Evolutionary conservation across 257 asterid genomes (phyloP).

Genomic region (Solanum medicagineum): DNA sequence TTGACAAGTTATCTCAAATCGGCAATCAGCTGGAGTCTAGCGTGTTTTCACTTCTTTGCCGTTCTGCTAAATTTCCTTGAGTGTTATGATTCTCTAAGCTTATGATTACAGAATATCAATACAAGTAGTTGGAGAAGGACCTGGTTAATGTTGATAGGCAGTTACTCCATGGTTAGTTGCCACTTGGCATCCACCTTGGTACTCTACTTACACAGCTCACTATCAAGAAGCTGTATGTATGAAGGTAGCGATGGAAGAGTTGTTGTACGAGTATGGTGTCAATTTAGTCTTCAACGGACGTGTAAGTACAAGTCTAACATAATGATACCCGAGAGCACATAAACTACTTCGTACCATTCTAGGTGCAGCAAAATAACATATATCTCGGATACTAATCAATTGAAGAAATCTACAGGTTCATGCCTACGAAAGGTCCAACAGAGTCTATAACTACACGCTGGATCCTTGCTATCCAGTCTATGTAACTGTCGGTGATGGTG

Average conservation of each 20-base stretch:
- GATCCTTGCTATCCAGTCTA: conserved; percentile 79
- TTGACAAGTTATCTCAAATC: neutral
- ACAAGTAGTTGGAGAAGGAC: conserved; percentile 72
- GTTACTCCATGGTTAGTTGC: conserved; percentile 88
- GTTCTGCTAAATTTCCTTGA: neutral
- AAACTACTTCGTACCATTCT: neutral
- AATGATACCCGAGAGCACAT: neutral
- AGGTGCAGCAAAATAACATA: neutral
- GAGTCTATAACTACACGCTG: conserved; percentile 76
- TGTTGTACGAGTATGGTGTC: conserved; percentile 56
- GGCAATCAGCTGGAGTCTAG: neutral
- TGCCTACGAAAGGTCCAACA: conserved; percentile 89
- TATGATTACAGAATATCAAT: conserved; percentile 51
- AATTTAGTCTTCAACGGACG: conserved; percentile 85
- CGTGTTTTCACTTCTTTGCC: neutral
- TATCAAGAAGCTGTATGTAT: conserved; percentile 91
- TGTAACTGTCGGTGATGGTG: conserved; percentile 87
- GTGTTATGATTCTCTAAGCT: neutral
- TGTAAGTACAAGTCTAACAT: conserved; percentile 27
- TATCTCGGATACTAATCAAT: neutral
- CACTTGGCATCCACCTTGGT: conserved; percentile 96
- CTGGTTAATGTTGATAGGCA: conserved; percentile 47
- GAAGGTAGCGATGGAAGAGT: conserved; percentile 76
- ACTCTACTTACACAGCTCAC: conserved; percentile 69
- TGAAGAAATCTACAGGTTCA: conserved; percentile 43